A percentile compares a stretch with the other conserved stretches of the same genome.
These are phyloP conservation scores for Plasmodium malariae DNA, from an alignment of 169 alveolate species.

Conservation along the genomic window DNA sequence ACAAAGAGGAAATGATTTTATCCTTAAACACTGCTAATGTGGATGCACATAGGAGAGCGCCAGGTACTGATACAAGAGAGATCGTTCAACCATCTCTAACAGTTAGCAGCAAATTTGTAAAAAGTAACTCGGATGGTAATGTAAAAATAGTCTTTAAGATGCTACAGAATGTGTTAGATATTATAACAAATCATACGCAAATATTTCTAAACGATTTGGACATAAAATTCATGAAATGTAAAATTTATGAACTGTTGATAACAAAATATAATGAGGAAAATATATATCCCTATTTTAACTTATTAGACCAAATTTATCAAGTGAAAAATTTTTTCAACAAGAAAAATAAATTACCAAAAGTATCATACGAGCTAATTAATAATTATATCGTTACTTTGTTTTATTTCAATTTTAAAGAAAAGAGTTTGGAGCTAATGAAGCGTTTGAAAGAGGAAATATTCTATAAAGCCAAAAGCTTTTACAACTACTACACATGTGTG, in stretches of 20 bases:
- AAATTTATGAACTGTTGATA: slow-evolving; percentile 64
- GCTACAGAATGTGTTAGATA: slow-evolving; percentile 19
- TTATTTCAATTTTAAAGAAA: slow-evolving; percentile 33
- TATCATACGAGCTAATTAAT: slow-evolving; percentile 59
- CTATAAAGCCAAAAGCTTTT: slow-evolving; percentile 29
- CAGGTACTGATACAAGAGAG: not conserved
- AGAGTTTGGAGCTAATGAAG: slow-evolving; percentile 30
- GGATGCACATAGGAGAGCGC: not conserved
- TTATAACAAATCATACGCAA: slow-evolving; percentile 1
- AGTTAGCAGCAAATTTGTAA: slow-evolving; percentile 27
- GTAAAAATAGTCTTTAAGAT: not conserved
- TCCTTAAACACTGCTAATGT: not conserved
- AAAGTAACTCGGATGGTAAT: not conserved
- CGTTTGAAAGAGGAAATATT: slow-evolving; percentile 39
- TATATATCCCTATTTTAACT: slow-evolving; percentile 19
- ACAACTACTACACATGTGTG: slow-evolving; percentile 6
- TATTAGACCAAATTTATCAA: slow-evolving; percentile 3
- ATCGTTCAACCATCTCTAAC: not conserved
- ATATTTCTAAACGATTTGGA: slow-evolving; percentile 41
- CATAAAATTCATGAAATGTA: slow-evolving; percentile 25
- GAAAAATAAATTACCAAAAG: slow-evolving; percentile 9
- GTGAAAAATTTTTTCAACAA: slow-evolving; percentile 22
- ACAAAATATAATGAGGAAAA: slow-evolving; percentile 52
- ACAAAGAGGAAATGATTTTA: not conserved
- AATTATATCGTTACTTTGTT: slow-evolving; percentile 59